Percentiles rank a stretch among this genome's conserved stretches.
Conservation (phyloP, 1,284 basidiomycete species). For the Sphagnurus paluster region DNA sequence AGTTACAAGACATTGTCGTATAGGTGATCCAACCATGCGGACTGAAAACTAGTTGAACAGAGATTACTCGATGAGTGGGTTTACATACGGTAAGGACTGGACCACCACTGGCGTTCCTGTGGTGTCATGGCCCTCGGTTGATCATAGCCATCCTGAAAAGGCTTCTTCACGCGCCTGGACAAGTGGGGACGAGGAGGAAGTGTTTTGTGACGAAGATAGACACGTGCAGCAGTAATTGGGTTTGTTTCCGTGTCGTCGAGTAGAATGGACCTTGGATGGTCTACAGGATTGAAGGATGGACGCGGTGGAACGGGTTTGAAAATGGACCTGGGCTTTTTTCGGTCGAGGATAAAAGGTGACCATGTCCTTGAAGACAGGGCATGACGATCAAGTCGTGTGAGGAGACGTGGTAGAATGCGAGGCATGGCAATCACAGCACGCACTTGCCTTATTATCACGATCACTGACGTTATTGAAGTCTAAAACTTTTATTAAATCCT, state of each 20-base stretch:
- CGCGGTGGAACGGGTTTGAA: slow-evolving; percentile 34
- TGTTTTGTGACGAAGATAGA: slow-evolving; percentile 55
- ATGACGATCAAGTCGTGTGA: slow-evolving; percentile 38
- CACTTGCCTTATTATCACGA: no score
- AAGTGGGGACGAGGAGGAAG: slow-evolving; percentile 48
- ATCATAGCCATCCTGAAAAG: slow-evolving; percentile 31
- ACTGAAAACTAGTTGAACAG: slow-evolving; percentile 40
- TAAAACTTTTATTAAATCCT: no score
- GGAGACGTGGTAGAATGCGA: slow-evolving; percentile 64
- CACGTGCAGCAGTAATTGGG: slow-evolving; percentile 47
- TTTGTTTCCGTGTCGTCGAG: slow-evolving; percentile 43
- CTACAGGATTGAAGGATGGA: slow-evolving; percentile 43
- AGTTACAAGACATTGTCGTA: slow-evolving; percentile 56
- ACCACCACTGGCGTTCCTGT: slow-evolving; percentile 65
- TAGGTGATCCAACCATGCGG: slow-evolving; percentile 66
- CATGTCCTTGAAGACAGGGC: slow-evolving; percentile 8
- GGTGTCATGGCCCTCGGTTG: slow-evolving; percentile 55
- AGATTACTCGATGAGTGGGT: not conserved
- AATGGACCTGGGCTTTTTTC: slow-evolving; percentile 31
- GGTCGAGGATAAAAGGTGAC: slow-evolving; percentile 17
- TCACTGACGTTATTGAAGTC: no score
- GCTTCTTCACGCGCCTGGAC: slow-evolving; percentile 23
- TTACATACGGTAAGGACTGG: slow-evolving; percentile 71
- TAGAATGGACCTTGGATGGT: slow-evolving; percentile 56
- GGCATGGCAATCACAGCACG: no score